Percentiles rank a stretch among this genome's conserved stretches.
phyloP scores from a whole-genome alignment of 163 green algal species.

The Botryococcus braunii region DNA sequence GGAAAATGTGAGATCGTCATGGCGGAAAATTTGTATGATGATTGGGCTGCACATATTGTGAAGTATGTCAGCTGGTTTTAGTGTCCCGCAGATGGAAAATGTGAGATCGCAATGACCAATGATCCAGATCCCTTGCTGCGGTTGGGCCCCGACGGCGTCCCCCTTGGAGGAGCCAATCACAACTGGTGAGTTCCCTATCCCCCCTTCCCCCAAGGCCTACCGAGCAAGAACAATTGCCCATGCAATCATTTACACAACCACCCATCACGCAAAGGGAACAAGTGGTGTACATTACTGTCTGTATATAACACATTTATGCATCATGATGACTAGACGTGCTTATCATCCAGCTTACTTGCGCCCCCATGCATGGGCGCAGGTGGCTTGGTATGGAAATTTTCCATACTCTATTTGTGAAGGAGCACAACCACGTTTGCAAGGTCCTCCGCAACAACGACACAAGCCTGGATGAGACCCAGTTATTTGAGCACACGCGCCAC shows the following conservation, averaged over 20 bases:
- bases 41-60: too few species aligned
- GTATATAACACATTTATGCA: background rate
- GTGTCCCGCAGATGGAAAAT: too few species aligned
- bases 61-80: too few species aligned
- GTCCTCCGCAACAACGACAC: conserved; percentile 11
- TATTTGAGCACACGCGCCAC: conserved; percentile 11
- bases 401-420: conserved; percentile 14
- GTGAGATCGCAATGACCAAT: too few species aligned
- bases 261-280: background rate
- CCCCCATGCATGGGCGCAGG: background rate
- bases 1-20: too few species aligned
- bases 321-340: background rate
- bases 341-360: background rate
- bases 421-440: conserved; percentile 19
- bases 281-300: background rate
- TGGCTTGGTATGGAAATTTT: background rate
- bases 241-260: background rate
- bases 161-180: background rate
- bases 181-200: background rate
- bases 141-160: background rate
- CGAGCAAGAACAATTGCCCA: background rate
- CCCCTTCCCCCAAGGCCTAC: background rate
- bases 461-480: conserved; percentile 5
- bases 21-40: too few species aligned
- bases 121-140: background rate